Conservation (phyloP, 2,329 filamentous ascomycete species). For the Apiospora phragmitis region DNA sequence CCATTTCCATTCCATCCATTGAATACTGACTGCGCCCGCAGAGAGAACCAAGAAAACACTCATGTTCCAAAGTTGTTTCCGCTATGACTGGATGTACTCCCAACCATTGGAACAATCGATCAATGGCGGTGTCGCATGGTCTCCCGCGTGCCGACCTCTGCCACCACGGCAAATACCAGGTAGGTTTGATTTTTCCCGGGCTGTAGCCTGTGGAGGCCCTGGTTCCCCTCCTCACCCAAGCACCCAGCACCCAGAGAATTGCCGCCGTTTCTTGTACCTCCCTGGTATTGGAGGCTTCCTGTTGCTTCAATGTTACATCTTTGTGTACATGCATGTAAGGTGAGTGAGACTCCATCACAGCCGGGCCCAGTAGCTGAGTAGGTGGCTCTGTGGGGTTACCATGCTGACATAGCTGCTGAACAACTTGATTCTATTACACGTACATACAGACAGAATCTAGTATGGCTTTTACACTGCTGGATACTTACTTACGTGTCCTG, state of each 20-base stretch:
- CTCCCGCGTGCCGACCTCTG: background rate
- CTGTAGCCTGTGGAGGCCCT: background rate
- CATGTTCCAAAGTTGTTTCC: slow-evolving; percentile 5
- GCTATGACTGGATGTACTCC: background rate
- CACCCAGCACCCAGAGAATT: background rate
- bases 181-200: background rate
- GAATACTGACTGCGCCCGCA: background rate
- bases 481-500: background rate
- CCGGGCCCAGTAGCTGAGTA: background rate
- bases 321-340: background rate
- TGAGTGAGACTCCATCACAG: background rate
- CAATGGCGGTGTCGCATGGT: background rate
- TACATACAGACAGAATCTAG: background rate
- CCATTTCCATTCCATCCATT: background rate
- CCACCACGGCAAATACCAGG: slow-evolving; percentile 2
- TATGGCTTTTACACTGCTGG: background rate
- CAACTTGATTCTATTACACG: background rate
- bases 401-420: background rate
- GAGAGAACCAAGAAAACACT: background rate
- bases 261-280: background rate
- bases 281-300: background rate
- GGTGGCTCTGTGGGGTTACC: background rate
- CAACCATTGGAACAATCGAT: background rate
- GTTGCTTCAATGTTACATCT: background rate
- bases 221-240: background rate